Percentiles rank a stretch among this genome's conserved stretches.
These are phyloP conservation scores for Rhodomyrtus psidioides DNA, from an alignment of 441 rosid species.

Conservation along the genomic window DNA sequence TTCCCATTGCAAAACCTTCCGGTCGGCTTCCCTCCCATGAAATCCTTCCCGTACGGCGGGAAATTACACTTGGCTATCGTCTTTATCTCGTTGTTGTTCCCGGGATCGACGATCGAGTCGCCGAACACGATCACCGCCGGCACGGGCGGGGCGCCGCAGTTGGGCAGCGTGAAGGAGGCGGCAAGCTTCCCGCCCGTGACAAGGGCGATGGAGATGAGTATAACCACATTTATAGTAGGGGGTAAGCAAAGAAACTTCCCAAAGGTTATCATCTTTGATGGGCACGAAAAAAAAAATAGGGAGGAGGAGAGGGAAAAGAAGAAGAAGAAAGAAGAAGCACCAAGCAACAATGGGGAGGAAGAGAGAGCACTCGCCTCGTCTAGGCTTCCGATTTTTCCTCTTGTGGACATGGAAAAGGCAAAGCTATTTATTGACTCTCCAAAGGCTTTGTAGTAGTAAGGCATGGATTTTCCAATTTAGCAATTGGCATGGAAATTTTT, in stretches of 20 bases:
- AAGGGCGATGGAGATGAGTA: neutral
- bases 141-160: neutral
- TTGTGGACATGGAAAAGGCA: neutral
- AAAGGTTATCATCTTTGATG: neutral
- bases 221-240: neutral
- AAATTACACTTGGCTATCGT: constrained; percentile 14
- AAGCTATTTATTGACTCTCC: neutral
- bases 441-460: neutral
- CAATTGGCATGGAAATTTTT: too few species aligned
- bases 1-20: constrained; percentile 25
- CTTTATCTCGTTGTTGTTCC: constrained; percentile 13
- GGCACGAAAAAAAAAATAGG: neutral
- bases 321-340: too few species aligned
- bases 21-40: constrained; percentile 7
- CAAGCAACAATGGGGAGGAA: too few species aligned
- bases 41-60: constrained; percentile 21
- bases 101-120: constrained; percentile 20
- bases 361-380: neutral
- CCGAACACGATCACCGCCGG: neutral
- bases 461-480: neutral
- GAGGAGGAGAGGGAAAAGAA: neutral
- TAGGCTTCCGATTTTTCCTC: neutral
- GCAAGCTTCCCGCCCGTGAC: neutral
- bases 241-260: neutral
- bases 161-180: neutral